Evolutionary conservation across 108 stramenopile species (phyloP), one percentile per base, ranked within the genome.

Genomic region (Skeletonema marinoi): DNA sequence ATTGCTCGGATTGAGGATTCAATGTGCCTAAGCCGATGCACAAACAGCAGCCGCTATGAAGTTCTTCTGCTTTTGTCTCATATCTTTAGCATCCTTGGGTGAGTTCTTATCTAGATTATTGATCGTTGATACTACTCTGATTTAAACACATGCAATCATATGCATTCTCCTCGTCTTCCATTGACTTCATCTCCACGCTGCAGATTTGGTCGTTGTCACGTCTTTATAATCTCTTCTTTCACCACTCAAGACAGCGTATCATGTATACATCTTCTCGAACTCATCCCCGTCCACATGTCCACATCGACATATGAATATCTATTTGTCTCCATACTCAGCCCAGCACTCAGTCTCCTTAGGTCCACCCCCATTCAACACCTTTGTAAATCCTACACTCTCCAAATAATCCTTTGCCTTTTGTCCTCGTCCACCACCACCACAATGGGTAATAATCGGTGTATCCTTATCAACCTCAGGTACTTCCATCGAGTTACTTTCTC

Each of bases 281-380:
- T 25, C 25, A 25, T 25, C 25, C 25, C 4, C 50, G 19, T 19
- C 50, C 6, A 10, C 19, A 51, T 36, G 0, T 7, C 4, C 19
- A 51, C 19, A 5, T 4, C 17, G 14, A 6, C 19, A 21, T 6
- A 25, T 64, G 13, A 9, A 19, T 39, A 21, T 64, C 78, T 88
- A 95, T 66, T 90, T 90, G 29, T 85, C 81, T 21, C 95, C 95
- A 83, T 75, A 96, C 31, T 83, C 86, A 54, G 66, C 86, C 95
- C 95, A 96, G 58, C 90, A 92, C 85, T 92, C 92, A 30, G 86
- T 88, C 80, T 92, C 90, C 73, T 93, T 91, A 13, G 93, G 93
- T 35, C 95, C 95, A 31, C 91, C 95, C 60, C 95, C 95, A 81
- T 96, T 96, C 62, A 96, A 62, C 2, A 96, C 95, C 67, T 93